A percentile compares a stretch with the other conserved stretches of the same genome.
These are phyloP conservation scores for Bjerkandera adusta DNA, from an alignment of 1,284 basidiomycete species.

Conservation along the genomic window DNA sequence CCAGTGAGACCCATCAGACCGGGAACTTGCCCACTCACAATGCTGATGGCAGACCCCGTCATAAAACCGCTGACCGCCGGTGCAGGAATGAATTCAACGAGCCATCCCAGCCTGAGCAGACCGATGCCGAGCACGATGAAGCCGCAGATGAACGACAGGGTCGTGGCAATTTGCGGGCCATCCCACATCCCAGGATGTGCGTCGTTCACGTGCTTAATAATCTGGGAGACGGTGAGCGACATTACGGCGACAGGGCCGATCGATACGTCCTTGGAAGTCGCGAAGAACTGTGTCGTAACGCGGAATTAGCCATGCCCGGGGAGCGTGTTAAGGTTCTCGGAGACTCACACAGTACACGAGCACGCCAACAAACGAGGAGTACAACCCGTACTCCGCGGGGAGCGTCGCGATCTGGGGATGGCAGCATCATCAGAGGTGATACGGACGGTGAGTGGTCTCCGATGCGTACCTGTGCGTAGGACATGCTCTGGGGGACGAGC, in stretches of 20 bases:
- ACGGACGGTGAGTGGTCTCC: neutral
- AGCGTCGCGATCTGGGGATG: conserved; percentile 74
- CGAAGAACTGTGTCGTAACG: conserved; percentile 65
- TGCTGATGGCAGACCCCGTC: conserved; percentile 88
- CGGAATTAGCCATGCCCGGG: conserved; percentile 5
- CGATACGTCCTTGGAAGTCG: conserved; percentile 93
- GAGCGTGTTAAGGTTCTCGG: no score
- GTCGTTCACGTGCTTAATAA: conserved; percentile 65
- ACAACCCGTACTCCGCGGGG: conserved; percentile 85
- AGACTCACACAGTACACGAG: conserved; percentile 70
- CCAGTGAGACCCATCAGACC: conserved; percentile 80
- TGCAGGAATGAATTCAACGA: conserved; percentile 91
- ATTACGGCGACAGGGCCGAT: conserved; percentile 97
- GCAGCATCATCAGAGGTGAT: conserved; percentile 21
- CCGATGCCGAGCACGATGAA: conserved; percentile 93
- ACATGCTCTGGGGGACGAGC: conserved; percentile 85
- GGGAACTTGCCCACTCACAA: conserved; percentile 81
- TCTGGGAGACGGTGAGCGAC: conserved; percentile 84
- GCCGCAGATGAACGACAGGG: conserved; percentile 85
- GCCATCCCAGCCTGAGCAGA: conserved; percentile 86
- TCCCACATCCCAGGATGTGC: conserved; percentile 52
- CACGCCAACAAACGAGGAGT: conserved; percentile 93
- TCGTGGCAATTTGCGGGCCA: conserved; percentile 77
- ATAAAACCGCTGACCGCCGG: conserved; percentile 94
- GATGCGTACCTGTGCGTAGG: conserved; percentile 67